Base-by-base conservation (phyloP, 176 grass and related monocot species). In the Carex scoparia region DNA sequence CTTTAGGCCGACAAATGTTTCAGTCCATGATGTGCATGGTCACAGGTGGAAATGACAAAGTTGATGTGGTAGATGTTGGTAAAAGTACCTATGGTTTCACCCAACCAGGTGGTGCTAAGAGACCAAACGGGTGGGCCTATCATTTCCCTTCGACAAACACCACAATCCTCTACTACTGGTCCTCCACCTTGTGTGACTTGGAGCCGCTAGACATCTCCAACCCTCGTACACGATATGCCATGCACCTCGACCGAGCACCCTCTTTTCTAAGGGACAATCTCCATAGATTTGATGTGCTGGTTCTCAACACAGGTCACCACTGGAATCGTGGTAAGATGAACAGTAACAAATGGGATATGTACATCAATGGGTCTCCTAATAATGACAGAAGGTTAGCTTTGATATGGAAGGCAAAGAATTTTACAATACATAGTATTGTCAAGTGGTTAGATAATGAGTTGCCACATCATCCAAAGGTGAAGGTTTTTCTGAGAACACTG, bases 21-120 rank as follows among this genome's bases (percentile, higher is more conserved):
- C 94, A 97, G 33, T 97, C 92, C 49, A 89, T 97, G 84, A 97
- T 97, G 94, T 97, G 94, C 83, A 97, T 97, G 94, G 87, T 85
- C 54, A 91, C 92, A 81, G 87, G 58, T 81, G 92, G 92, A 37
- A 61, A 91, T 60, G 33, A 90, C 51, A 86, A 44, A 46, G 13
- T 54, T 23, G 85, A 92, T 74, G 92, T 94, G n/a, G 85, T 92
- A 75, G 94, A 97, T 81, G 89, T 92, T 7, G 92, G 92, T 14
- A 46, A 14, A 28, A 83, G 12, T 3, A 84, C 75, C 16, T 97
- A 88, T 58, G 94, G 92, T 18, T 91, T 97, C 76, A 37, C 86
- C 54, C 75, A 86, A 33, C 83, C 81, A 27, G 84, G 42, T 55
- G 88, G 89, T 81, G 87, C 87, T 12, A 85, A 88, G 85, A 86